A percentile compares a stretch with the other conserved stretches of the same genome.
Evolutionary conservation across 2,329 filamentous ascomycete species (phyloP).

Genomic region (Talaromyces sp.): DNA sequence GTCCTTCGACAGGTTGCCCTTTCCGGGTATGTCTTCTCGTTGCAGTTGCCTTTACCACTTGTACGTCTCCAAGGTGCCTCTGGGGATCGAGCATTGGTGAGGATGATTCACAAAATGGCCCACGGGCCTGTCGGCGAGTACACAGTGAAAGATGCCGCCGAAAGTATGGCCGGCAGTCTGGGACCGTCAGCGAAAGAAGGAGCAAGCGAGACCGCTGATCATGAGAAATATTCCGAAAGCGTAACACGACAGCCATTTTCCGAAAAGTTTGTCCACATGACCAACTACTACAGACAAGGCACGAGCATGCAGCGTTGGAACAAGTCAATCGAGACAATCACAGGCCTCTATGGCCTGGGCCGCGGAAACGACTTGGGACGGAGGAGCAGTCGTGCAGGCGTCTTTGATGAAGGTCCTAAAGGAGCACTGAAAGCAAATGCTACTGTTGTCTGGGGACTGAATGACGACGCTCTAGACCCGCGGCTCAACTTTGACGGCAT

Average conservation of each 20-base stretch:
- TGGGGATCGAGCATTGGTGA: conserved; percentile 47
- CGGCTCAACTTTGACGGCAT: conserved; percentile 49
- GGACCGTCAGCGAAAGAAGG: conserved; percentile 47
- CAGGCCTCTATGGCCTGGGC: conserved; percentile 43
- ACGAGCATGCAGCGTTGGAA: conserved; percentile 43
- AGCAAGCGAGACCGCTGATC: conserved; percentile 23
- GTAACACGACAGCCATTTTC: conserved; percentile 34
- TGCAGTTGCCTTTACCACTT: conserved; percentile 45
- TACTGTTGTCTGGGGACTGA: conserved; percentile 50
- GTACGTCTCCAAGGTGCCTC: conserved; percentile 41
- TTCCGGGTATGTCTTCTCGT: conserved; percentile 52
- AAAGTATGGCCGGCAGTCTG: conserved; percentile 46
- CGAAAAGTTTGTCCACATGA: conserved; percentile 47
- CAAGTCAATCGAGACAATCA: conserved; percentile 47
- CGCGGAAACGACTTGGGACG: conserved; percentile 23
- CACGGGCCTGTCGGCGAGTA: conserved; percentile 29
- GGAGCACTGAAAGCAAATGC: conserved; percentile 47
- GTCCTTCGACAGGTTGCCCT: conserved; percentile 43
- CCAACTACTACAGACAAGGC: conserved; percentile 51
- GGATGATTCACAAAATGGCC: conserved; percentile 33
- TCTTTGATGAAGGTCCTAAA: conserved; percentile 41
- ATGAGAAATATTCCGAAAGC: conserved; percentile 35
- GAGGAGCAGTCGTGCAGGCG: conserved; percentile 31
- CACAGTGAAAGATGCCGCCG: conserved; percentile 33
- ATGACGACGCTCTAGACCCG: conserved; percentile 48